Percentiles rank a stretch among this genome's conserved stretches.
Evolutionary conservation across 352 stramenopile genomes (phyloP).

Genomic region (Aphanomyces cochlioides): DNA sequence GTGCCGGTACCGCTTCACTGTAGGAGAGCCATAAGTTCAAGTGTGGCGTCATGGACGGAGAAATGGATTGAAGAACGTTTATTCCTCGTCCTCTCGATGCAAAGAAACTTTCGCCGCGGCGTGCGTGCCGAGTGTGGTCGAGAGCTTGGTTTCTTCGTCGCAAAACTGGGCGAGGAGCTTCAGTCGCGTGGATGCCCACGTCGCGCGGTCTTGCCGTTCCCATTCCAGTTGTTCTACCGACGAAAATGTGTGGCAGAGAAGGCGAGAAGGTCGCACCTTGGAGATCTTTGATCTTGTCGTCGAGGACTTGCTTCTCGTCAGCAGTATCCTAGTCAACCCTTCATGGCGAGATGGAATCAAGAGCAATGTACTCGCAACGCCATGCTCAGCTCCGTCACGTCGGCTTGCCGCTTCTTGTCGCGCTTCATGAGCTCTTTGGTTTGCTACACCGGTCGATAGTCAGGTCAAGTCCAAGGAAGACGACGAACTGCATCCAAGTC

Average conservation of each 20-base stretch:
- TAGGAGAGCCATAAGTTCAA: not conserved
- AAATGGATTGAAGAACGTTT: too few relatives aligned
- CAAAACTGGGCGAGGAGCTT: slow-evolving; percentile 77
- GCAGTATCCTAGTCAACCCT: slow-evolving; percentile 40
- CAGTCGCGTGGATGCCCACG: slow-evolving; percentile 60
- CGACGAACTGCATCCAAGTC: slow-evolving; percentile 48
- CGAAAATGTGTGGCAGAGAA: not conserved
- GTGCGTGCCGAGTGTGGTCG: slow-evolving; percentile 33
- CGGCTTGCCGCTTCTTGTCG: slow-evolving; percentile 50
- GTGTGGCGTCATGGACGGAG: not conserved
- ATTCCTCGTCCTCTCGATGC: too few relatives aligned
- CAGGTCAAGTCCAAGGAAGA: not conserved
- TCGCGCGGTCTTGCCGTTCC: slow-evolving; percentile 57
- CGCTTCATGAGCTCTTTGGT: slow-evolving; percentile 49
- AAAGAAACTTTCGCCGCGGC: too few relatives aligned
- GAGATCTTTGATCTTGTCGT: slow-evolving; percentile 48
- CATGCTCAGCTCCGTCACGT: slow-evolving; percentile 47
- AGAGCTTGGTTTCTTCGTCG: slow-evolving; percentile 74
- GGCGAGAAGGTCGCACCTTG: slow-evolving; percentile 39
- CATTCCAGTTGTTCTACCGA: slow-evolving; percentile 56
- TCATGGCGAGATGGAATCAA: slow-evolving; percentile 1
- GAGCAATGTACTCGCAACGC: slow-evolving; percentile 40
- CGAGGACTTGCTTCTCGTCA: slow-evolving; percentile 52
- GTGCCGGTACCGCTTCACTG: not conserved
- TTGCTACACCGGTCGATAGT: slow-evolving; percentile 29